These are phyloP conservation scores for Aureobasidium sp. DNA, from an alignment of 2,329 filamentous ascomycete species.

Conservation along the genomic window DNA sequence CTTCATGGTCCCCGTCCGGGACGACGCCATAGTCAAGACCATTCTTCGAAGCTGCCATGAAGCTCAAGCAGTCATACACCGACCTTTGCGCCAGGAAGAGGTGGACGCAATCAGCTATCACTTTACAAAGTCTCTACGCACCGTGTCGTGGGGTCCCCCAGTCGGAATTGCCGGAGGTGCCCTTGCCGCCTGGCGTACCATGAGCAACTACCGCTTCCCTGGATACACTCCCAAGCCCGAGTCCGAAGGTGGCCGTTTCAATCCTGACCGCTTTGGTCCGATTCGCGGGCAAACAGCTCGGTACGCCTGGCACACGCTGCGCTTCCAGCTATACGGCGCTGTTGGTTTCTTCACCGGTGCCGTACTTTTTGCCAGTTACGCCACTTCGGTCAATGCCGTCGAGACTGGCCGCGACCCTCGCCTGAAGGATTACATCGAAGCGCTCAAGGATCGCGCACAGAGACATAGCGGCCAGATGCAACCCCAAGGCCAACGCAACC, in stretches of 20 bases:
- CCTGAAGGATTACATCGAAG: slow-evolving; percentile 34
- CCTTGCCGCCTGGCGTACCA: slow-evolving; percentile 31
- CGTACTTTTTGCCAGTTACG: slow-evolving; percentile 27
- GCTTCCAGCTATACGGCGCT: slow-evolving; percentile 25
- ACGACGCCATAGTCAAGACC: slow-evolving; percentile 25
- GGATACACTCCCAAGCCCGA: slow-evolving; percentile 37
- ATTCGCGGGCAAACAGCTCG: slow-evolving; percentile 31
- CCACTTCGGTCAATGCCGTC: slow-evolving; percentile 30
- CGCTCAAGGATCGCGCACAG: slow-evolving; percentile 29
- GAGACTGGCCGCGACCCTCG: slow-evolving; percentile 34
- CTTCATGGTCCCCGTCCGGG: slow-evolving; percentile 28
- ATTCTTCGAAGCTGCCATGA: slow-evolving; percentile 28
- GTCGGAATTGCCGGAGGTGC: slow-evolving; percentile 29
- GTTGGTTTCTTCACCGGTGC: slow-evolving; percentile 31
- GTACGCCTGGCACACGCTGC: slow-evolving; percentile 27
- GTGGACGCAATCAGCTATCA: slow-evolving; percentile 37
- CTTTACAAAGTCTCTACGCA: slow-evolving; percentile 32
- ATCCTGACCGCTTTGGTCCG: slow-evolving; percentile 32
- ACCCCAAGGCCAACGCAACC: slow-evolving; percentile 13
- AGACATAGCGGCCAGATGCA: slow-evolving; percentile 18
- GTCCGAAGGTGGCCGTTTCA: slow-evolving; percentile 28
- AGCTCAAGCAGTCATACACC: slow-evolving; percentile 28
- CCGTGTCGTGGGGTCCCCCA: slow-evolving; percentile 34
- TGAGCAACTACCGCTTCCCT: slow-evolving; percentile 35
- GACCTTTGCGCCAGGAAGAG: slow-evolving; percentile 36